Base-by-base conservation (phyloP, 257 asterid genomes). In the Fraxinus anomala region DNA sequence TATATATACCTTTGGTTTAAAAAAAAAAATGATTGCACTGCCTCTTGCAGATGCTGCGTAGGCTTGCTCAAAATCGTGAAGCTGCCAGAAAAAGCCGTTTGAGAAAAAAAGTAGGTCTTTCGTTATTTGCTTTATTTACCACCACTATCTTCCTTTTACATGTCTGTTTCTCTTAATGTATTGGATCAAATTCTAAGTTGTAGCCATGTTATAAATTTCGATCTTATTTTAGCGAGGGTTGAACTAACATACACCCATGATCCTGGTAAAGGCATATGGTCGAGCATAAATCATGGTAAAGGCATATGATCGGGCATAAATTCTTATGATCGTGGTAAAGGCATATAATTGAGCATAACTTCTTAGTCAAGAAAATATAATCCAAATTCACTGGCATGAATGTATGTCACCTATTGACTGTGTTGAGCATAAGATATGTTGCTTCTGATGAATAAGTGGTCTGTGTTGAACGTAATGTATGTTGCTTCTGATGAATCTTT, bases 31-130 rank as follows among this genome's bases (percentile, higher is more conserved):
- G 51, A 42, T 42, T 12, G 59, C 31, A 24, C 77, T 84, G 73
- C 37, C 17, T 73, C 56, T 42, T 30, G 81, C 85, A 87, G 91
- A 83, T 96, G 67, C 93, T 91, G 44, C 99, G 99, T 72, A 87
- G 99, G 87, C 97, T 95, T 80, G 99, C 99, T 76, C 99, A 95
- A 89, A 95, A 95, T 84, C 98, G 99, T 54, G 99, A 95, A 89
- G 99, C 99, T 70, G 99, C 99, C 65, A 86, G 99, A 75, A 95
- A 92, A 86, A 95, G 99, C 80, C 97, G 99, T 76, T 86, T 91
- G 84, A 86, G 98, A 73, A 95, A 95, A 86, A 93, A 95, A 73
- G 99, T 86, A 80, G 61, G 89, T 73, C 70, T 74, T 42, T 30
- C 70, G 28, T 21, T 47, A 36, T 63, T 74, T 59, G 7, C 68